Evolutionary conservation across 2,329 filamentous ascomycete genomes (phyloP).

Genomic region (Pseudogymnoascus sp.): DNA sequence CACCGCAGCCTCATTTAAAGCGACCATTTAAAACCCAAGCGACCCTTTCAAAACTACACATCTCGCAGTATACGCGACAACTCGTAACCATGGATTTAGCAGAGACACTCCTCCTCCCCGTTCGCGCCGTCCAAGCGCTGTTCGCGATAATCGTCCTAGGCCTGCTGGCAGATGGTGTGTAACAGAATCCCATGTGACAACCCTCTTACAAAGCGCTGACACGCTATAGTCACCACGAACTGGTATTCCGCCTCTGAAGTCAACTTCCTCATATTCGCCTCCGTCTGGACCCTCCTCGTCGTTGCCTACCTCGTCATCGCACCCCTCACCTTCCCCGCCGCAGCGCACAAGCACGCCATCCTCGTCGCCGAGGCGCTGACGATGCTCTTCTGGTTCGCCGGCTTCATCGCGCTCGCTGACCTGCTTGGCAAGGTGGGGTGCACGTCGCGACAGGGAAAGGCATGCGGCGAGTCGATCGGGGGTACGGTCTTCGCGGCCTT

Average conservation of each 20-base stretch:
- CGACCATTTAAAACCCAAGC: background rate
- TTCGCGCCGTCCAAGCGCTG: conserved; percentile 61
- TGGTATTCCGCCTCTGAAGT: conserved; percentile 47
- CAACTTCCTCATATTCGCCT: conserved; percentile 75
- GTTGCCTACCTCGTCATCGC: conserved; percentile 64
- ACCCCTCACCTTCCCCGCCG: conserved; percentile 53
- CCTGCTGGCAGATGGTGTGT: conserved; percentile 45
- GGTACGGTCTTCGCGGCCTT: conserved; percentile 43
- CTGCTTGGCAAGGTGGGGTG: conserved; percentile 50
- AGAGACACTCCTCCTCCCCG: conserved; percentile 46
- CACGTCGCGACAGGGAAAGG: conserved; percentile 38
- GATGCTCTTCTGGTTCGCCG: conserved; percentile 85
- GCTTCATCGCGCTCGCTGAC: conserved; percentile 70
- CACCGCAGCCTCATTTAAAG: background rate
- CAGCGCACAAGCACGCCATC: conserved; percentile 60
- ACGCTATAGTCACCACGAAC: background rate
- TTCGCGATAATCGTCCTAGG: conserved; percentile 71
- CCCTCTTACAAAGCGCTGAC: conserved; percentile 16
- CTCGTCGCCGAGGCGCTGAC: conserved; percentile 65
- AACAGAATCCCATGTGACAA: conserved; percentile 13
- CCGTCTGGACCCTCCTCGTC: conserved; percentile 68
- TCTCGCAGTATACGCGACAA: conserved; percentile 2
- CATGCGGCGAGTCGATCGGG: conserved; percentile 29
- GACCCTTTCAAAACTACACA: background rate
- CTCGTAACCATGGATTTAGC: conserved; percentile 43